Base-by-base conservation (phyloP, 2,329 filamentous ascomycete species). In the Epichloe brachyelytri region DNA sequence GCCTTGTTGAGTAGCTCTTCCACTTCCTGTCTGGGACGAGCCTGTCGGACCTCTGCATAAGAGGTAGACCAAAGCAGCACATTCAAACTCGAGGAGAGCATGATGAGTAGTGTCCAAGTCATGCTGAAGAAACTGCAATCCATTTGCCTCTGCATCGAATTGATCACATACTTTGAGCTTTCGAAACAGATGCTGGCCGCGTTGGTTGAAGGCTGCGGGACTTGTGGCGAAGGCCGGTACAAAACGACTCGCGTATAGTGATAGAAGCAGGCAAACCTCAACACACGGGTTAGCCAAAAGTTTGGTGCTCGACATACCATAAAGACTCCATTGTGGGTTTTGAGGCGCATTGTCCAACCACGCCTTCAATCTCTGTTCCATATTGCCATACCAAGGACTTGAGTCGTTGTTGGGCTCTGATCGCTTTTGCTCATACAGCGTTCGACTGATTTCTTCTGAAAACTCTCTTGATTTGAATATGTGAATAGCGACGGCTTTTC, bases 51-150 rank as follows among this genome's bases (percentile, higher is more conserved):
- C 57, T 91, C 85, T 3, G 84, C 77, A 62, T 95, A 96, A 1
- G 90, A 95, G 7, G 95, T 77, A 2, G 86, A 82, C 93, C 93
- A 98, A 1, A 98, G 76, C 47, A 96, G 78, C 5, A 88, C 90
- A 63, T 95, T 96, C 52, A 97, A 77, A 4, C 87, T 83, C 81
- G 94, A 93, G 70, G 94, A 96, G 40, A 97, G 77, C 19, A 85
- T 83, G 53, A 95, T 78, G 1, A 95, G 80, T 62, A 95, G 95
- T 43, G 95, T 84, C 91, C 91, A 97, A 1, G 90, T 96, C 54
- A 96, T 75, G 62, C 96, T 91, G 11, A 93, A 80, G 20, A 82
- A 82, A 14, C 79, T 77, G 15, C 78, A 82, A 57, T 84, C 79
- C 62, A 95, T 85, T 65, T 95, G 89, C 60, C 85, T 82, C 62